These are phyloP conservation scores for Rhizopogon vesiculosus DNA, from an alignment of 768 basidiomycete species.

Conservation along the genomic window DNA sequence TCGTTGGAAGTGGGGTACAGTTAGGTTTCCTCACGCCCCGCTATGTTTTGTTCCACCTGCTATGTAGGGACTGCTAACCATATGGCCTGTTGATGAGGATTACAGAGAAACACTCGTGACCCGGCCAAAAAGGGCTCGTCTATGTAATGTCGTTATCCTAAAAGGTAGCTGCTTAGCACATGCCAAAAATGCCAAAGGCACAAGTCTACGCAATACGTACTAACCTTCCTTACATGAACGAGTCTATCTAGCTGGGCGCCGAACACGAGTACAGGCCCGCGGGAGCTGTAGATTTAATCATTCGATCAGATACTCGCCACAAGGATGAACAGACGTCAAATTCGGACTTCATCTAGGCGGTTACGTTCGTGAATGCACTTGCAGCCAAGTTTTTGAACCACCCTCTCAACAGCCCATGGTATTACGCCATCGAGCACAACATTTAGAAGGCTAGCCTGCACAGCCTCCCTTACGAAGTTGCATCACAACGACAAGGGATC, in stretches of 20 bases:
- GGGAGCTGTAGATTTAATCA: neutral
- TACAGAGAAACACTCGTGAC: neutral
- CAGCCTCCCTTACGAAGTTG: slow-evolving; percentile 17
- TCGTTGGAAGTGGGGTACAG: neutral
- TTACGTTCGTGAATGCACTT: neutral
- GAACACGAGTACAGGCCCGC: neutral
- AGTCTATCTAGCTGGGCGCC: slow-evolving; percentile 1
- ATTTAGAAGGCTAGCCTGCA: slow-evolving; percentile 8
- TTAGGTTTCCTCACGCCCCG: neutral
- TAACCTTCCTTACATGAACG: neutral
- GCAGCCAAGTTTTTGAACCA: neutral
- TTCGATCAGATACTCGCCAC: neutral
- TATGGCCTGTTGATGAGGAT: neutral
- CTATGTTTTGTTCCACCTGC: neutral
- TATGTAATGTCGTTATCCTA: neutral
- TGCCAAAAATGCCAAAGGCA: slow-evolving; percentile 1
- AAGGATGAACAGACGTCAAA: neutral
- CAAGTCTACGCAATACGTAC: neutral
- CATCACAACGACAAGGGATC: slow-evolving; percentile 17
- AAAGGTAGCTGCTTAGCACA: neutral
- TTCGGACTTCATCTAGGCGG: neutral
- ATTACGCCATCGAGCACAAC: neutral
- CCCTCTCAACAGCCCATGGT: neutral
- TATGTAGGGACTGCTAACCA: neutral
- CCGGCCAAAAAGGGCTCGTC: neutral